A percentile compares a stretch with the other conserved stretches of the same genome.
Conservation (phyloP, 345 rosid genomes). For the Trapa bicornis region DNA sequence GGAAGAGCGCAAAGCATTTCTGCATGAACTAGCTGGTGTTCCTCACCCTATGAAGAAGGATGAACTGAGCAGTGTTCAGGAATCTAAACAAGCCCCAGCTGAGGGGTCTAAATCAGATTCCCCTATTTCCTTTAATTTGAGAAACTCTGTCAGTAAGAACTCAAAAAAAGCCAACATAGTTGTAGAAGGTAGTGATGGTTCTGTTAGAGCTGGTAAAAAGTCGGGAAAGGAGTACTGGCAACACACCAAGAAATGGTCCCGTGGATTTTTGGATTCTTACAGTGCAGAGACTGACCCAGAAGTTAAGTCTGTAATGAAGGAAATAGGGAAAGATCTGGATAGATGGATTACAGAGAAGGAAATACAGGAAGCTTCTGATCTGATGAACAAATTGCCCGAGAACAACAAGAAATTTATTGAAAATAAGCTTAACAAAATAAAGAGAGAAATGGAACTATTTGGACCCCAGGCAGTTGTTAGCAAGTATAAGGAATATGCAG, state of each 20-base stretch:
- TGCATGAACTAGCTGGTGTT: conserved; percentile 21
- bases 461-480: conserved; percentile 91
- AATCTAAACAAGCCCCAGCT: conserved; percentile 18
- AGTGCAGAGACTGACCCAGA: conserved; percentile 81
- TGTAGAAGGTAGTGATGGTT: conserved; percentile 80
- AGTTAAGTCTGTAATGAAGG: conserved; percentile 65
- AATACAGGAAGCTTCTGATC: conserved; percentile 68
- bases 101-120: conserved; percentile 22
- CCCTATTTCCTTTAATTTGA: conserved; percentile 20
- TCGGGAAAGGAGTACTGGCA: conserved; percentile 83
- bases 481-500: conserved; percentile 75
- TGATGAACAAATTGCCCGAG: conserved; percentile 46
- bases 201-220: conserved; percentile 64
- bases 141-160: conserved; percentile 15
- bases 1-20: conserved; percentile 39
- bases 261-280: conserved; percentile 64
- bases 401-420: conserved; percentile 57
- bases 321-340: conserved; percentile 81
- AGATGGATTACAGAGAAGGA: conserved; percentile 91
- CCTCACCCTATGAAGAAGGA: conserved; percentile 26
- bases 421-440: conserved; percentile 65
- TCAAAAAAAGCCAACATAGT: conserved; percentile 40
- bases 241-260: conserved; percentile 91
- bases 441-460: conserved; percentile 80
- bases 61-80: conserved; percentile 26